A percentile compares a stretch with the other conserved stretches of the same genome.
Conservation (phyloP, 441 rosid genomes). For the Pelargonium citronellum region DNA sequence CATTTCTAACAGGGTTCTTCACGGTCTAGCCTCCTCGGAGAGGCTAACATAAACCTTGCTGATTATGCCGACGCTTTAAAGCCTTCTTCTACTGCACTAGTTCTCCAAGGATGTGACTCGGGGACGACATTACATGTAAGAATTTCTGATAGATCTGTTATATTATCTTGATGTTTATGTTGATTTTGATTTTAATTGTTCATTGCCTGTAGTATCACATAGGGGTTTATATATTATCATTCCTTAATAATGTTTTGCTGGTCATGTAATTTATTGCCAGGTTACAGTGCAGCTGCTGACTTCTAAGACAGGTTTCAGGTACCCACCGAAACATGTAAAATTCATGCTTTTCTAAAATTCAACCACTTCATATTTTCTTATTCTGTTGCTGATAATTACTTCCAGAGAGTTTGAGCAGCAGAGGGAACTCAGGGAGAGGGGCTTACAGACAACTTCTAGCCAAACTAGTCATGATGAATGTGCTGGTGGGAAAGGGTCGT, state of each 20-base stretch:
- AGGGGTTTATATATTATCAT: constrained; percentile 13
- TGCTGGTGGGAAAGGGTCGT: constrained; percentile 44
- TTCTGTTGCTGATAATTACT: constrained; percentile 18
- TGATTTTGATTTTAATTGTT: constrained; percentile 2
- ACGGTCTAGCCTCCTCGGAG: constrained; percentile 86
- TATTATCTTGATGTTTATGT: constrained; percentile 12
- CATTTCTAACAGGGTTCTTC: constrained; percentile 74
- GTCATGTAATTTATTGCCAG: constrained; percentile 36
- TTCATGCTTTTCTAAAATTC: constrained; percentile 20
- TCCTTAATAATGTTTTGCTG: constrained; percentile 17
- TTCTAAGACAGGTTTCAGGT: constrained; percentile 96
- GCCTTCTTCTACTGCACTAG: constrained; percentile 61
- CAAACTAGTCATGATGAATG: constrained; percentile 60
- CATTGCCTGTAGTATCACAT: constrained; percentile 1
- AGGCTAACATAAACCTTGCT: constrained; percentile 85
- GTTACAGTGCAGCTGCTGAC: constrained; percentile 94
- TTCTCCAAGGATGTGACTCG: constrained; percentile 81
- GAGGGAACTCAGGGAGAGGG: constrained; percentile 88
- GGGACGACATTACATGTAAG: constrained; percentile 93
- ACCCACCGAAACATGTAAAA: constrained; percentile 19
- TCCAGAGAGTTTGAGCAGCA: constrained; percentile 97
- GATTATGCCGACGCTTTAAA: constrained; percentile 86
- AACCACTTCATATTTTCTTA: constrained; percentile 14
- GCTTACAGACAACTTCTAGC: constrained; percentile 53
- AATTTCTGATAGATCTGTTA: constrained; percentile 25